phyloP scores from a whole-genome alignment of 352 stramenopile genomes.

The Phytophthora pluvialis region DNA sequence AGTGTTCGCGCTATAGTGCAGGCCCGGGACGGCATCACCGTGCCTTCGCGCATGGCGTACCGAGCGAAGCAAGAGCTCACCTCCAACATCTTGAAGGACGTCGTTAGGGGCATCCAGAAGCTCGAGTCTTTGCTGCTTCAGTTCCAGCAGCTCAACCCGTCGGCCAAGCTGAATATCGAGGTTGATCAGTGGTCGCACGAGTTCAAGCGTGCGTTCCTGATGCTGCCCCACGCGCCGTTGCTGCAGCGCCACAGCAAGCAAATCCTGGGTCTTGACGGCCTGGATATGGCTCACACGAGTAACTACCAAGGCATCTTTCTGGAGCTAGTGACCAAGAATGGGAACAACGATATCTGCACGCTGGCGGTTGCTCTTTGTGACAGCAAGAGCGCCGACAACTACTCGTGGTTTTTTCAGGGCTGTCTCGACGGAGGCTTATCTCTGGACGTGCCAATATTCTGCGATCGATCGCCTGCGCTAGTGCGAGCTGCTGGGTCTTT shows the following conservation, averaged over 20 bases:
- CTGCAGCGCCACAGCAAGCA: constrained; percentile 36
- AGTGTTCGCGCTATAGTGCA: constrained; percentile 49
- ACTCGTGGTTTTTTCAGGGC: constrained; percentile 49
- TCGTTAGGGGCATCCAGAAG: constrained; percentile 46
- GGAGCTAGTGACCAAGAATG: constrained; percentile 48
- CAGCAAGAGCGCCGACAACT: constrained; percentile 40
- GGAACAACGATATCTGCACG: constrained; percentile 45
- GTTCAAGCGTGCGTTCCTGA: constrained; percentile 55
- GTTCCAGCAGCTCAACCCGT: constrained; percentile 51
- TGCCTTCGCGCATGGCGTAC: constrained; percentile 49
- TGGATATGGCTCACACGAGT: constrained; percentile 44
- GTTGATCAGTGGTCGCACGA: constrained; percentile 39
- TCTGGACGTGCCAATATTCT: constrained; percentile 47
- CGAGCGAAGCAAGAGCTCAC: constrained; percentile 41
- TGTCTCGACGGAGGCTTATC: constrained; percentile 37
- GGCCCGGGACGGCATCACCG: constrained; percentile 41
- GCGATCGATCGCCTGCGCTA: constrained; percentile 37
- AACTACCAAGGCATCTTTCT: constrained; percentile 45
- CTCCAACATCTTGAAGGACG: constrained; percentile 38
- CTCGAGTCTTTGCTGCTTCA: constrained; percentile 54
- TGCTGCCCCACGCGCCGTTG: constrained; percentile 43
- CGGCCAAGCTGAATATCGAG: constrained; percentile 35
- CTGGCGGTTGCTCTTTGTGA: constrained; percentile 49
- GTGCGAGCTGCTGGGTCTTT: constrained; percentile 37
- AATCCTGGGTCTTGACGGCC: constrained; percentile 42